Conservation (phyloP, 305 asterid species). For the Fraxinus ornus region DNA sequence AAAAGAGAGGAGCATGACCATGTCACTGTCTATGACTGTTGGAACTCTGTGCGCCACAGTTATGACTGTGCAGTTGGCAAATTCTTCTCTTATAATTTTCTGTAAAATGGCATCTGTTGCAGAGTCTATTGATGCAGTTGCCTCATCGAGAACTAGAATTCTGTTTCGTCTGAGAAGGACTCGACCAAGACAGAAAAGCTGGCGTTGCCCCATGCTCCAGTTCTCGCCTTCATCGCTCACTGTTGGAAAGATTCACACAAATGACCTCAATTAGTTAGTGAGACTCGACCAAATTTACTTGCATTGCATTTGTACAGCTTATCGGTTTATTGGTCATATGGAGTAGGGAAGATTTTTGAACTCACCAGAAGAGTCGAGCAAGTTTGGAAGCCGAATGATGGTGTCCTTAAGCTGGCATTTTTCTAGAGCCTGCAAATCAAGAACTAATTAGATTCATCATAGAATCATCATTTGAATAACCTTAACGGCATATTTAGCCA, state of each 20-base stretch:
- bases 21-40: slow-evolving; percentile 74
- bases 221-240: slow-evolving; percentile 86
- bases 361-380: slow-evolving; percentile 70
- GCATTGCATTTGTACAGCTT: neutral
- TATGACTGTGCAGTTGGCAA: slow-evolving; percentile 55
- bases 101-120: slow-evolving; percentile 70
- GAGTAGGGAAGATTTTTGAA: neutral
- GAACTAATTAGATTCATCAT: neutral
- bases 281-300: neutral
- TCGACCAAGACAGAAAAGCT: slow-evolving; percentile 78
- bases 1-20: slow-evolving; percentile 69
- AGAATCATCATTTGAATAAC: neutral
- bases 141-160: slow-evolving; percentile 72
- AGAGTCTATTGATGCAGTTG: slow-evolving; percentile 80
- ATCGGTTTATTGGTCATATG: neutral
- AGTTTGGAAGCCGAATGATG: slow-evolving; percentile 55
- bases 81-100: slow-evolving; percentile 65
- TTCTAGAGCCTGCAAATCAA: slow-evolving; percentile 56
- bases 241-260: slow-evolving; percentile 18
- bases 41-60: slow-evolving; percentile 85
- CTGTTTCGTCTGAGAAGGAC: slow-evolving; percentile 59
- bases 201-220: slow-evolving; percentile 91
- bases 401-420: slow-evolving; percentile 74
- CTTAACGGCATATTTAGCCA: too few relatives aligned
- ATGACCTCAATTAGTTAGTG: neutral